Conservation (phyloP, 306 rosid genomes). For the Fragaria vesca region DNA sequence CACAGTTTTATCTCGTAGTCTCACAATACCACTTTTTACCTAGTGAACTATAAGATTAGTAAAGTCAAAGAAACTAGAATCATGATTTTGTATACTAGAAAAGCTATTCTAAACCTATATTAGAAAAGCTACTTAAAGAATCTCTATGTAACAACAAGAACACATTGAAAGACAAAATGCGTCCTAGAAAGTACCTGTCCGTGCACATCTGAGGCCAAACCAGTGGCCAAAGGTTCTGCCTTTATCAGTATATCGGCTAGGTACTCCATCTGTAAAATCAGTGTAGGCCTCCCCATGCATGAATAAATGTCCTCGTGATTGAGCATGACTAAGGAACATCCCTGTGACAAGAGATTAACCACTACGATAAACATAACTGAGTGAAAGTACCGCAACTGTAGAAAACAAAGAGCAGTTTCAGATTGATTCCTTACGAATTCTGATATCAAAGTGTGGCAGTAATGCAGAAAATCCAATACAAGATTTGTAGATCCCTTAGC, state of each 20-base stretch:
- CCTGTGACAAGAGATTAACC: conserved; percentile 44
- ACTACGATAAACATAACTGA: conserved; percentile 14
- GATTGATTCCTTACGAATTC: conserved; percentile 53
- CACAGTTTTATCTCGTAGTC: neutral
- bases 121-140: neutral
- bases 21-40: neutral
- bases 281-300: conserved; percentile 51
- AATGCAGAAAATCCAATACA: conserved; percentile 85
- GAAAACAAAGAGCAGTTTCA: conserved; percentile 1
- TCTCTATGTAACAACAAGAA: neutral
- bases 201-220: conserved; percentile 93
- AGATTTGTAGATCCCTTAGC: conserved; percentile 71
- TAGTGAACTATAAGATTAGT: neutral
- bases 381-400: neutral
- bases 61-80: neutral
- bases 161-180: conserved; percentile 9
- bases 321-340: conserved; percentile 70
- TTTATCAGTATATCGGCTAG: conserved; percentile 74
- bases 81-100: neutral
- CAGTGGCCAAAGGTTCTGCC: conserved; percentile 87
- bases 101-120: neutral
- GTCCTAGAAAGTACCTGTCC: conserved; percentile 70
- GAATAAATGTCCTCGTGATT: conserved; percentile 72
- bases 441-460: conserved; percentile 72
- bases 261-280: conserved; percentile 75